A percentile compares a stretch with the other conserved stretches of the same genome.
These are phyloP conservation scores for Lactarius hengduanensis DNA, from an alignment of 768 basidiomycete species.

Conservation along the genomic window DNA sequence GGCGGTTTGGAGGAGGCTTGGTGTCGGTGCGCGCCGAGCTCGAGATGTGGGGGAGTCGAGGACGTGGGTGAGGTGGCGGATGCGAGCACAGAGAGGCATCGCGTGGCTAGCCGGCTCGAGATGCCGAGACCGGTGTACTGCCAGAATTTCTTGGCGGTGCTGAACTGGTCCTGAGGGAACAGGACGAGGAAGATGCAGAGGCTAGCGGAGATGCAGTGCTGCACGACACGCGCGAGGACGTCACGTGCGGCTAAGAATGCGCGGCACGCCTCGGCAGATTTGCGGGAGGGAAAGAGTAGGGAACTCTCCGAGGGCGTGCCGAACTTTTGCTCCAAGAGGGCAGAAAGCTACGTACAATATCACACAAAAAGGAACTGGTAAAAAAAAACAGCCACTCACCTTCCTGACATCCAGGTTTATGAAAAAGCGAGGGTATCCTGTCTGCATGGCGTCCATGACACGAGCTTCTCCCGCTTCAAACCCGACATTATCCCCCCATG, in stretches of 20 bases:
- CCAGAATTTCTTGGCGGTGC: slow-evolving; percentile 89
- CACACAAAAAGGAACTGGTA: no score
- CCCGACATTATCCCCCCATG: slow-evolving; percentile 85
- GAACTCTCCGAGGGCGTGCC: slow-evolving; percentile 67
- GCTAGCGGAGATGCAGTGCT: slow-evolving; percentile 62
- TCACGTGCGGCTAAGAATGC: slow-evolving; percentile 63
- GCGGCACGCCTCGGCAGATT: slow-evolving; percentile 71
- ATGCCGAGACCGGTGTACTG: slow-evolving; percentile 92
- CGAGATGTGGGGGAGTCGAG: slow-evolving; percentile 4
- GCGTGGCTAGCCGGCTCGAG: slow-evolving; percentile 82
- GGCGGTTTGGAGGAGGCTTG: slow-evolving; percentile 50
- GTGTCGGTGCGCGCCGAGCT: slow-evolving; percentile 48
- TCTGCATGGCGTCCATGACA: slow-evolving; percentile 75
- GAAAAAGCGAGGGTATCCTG: slow-evolving; percentile 94
- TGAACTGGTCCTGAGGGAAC: slow-evolving; percentile 59
- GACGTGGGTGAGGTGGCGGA: slow-evolving; percentile 36
- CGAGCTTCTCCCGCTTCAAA: slow-evolving; percentile 89
- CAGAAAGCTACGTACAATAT: slow-evolving; percentile 57
- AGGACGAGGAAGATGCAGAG: slow-evolving; percentile 77
- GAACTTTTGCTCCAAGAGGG: slow-evolving; percentile 76
- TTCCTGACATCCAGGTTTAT: slow-evolving; percentile 82
- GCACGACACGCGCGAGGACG: slow-evolving; percentile 55
- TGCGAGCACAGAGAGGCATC: slow-evolving; percentile 68
- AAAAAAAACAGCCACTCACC: slow-evolving; percentile 52
- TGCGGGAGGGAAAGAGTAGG: slow-evolving; percentile 75